Evolutionary conservation across 371 early-diverging fungal genomes (phyloP), one percentile per base, ranked within the genome.

Genomic region (Mortierella sp.): DNA sequence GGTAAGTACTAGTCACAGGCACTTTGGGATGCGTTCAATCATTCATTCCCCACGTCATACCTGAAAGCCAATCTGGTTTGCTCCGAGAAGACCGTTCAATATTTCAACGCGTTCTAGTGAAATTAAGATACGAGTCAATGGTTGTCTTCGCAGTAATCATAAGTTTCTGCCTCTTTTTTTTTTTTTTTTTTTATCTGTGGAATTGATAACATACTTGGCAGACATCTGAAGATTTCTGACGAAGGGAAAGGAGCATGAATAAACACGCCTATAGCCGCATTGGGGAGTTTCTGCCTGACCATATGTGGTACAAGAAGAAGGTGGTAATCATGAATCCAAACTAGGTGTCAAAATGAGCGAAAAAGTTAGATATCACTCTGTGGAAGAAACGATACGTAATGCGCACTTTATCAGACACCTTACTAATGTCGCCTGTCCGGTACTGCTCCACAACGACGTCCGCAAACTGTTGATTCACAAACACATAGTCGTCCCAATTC

Each of bases 241-340:
- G 90, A 92, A 10, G 99, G 98, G 85, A 98, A 99, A 4, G 99
- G 98, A 0, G 98, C 95, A 88, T 99, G 99, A 50, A 99, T 88
- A 84, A 99, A 99, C 77, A 98, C 94, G 28, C 98, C 98, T 65
- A 99, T 94, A 47, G 90, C 90, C 3, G 97, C 94, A 22, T 88
- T 79, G 0, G 97, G 97, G 10, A 97, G 77, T 55, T 81, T 84
- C 73, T 90, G 84, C 45, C 97, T 92, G 15, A 99, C 79, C 88
- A 99, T 89, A 62, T 87, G 86, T 3, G 99, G 99, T 2, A 98
- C 89, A 28, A 97, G 84, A 76, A 98, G 88, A 52, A 98, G 80
- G 86, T 99, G 99, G 82, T 99, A 99, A 87, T 99, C 99, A 82
- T 99, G 98, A 57, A 99, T 92, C 98, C 98, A 99, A 43, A 99